Evolutionary conservation across 257 asterid genomes (phyloP).

Genomic region (Scutellaria barbata): DNA sequence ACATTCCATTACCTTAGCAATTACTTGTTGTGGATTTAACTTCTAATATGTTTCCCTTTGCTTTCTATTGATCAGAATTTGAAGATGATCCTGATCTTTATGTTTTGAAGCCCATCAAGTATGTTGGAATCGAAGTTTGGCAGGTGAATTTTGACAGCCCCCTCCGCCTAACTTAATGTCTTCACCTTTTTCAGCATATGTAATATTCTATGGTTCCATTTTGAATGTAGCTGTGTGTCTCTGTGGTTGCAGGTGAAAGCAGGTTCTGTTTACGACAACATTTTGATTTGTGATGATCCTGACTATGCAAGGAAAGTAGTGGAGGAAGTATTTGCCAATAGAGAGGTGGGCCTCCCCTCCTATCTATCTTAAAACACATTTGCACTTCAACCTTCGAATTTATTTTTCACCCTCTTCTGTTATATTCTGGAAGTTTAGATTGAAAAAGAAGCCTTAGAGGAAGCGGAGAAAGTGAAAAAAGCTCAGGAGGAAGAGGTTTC

Average conservation of each 20-base stretch:
- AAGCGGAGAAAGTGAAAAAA: conserved; percentile 80
- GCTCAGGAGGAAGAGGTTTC: conserved; percentile 81
- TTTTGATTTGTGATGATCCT: conserved; percentile 80
- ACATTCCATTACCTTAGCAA: conserved; percentile 19
- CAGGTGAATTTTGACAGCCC: conserved; percentile 52
- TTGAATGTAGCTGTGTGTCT: conserved; percentile 23
- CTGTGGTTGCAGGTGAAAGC: conserved; percentile 73
- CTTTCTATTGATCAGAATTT: conserved; percentile 53
- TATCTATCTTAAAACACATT: conserved; percentile 20
- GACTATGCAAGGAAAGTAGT: conserved; percentile 75
- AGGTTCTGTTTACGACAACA: conserved; percentile 80
- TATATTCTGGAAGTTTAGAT: conserved; percentile 40
- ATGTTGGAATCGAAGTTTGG: conserved; percentile 92
- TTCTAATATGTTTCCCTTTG: background rate
- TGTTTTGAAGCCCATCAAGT: conserved; percentile 81
- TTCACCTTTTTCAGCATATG: background rate
- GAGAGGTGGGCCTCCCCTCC: conserved; percentile 65
- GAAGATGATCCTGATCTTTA: conserved; percentile 93
- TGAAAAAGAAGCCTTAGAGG: conserved; percentile 81
- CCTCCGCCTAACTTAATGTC: background rate
- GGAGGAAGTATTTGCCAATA: conserved; percentile 72
- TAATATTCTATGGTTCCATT: conserved; percentile 11
- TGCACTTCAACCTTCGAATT: conserved; percentile 1
- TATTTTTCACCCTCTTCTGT: conserved; percentile 20
- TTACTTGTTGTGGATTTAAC: background rate